Percentiles rank a stretch among this genome's conserved stretches.
phyloP scores from a whole-genome alignment of 78 protist species.

The Planoprotostelium fungivorum region DNA sequence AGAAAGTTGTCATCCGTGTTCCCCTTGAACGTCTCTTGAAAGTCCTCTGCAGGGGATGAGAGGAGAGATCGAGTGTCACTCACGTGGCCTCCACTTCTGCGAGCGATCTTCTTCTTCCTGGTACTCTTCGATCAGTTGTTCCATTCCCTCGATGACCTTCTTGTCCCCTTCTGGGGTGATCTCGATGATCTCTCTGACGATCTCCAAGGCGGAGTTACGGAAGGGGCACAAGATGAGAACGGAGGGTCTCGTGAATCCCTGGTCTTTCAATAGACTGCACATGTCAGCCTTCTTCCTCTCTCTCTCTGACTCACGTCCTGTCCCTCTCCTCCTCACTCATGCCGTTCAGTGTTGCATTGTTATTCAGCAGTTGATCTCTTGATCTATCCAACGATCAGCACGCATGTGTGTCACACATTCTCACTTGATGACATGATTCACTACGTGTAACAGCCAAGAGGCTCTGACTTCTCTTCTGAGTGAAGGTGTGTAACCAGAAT shows the following conservation, averaged over 20 bases:
- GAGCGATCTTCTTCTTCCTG: conserved; percentile 16
- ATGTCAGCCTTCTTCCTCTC: background rate
- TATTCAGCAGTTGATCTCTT: conserved; percentile 24
- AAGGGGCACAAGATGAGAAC: conserved; percentile 48
- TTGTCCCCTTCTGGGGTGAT: conserved; percentile 46
- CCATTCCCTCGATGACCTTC: conserved; percentile 13
- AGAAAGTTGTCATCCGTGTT: conserved; percentile 68
- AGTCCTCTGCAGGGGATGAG: conserved; percentile 25
- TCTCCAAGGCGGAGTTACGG: conserved; percentile 37
- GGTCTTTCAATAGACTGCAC: conserved; percentile 20
- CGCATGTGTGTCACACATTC: background rate
- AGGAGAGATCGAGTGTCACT: background rate
- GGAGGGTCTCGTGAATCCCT: conserved; percentile 55
- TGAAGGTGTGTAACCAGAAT: background rate
- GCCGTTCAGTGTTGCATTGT: conserved; percentile 15
- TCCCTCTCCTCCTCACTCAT: background rate
- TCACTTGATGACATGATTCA: conserved; percentile 37
- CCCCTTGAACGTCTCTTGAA: conserved; percentile 46
- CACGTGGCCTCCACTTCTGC: conserved; percentile 1
- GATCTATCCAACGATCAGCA: background rate
- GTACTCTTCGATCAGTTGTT: background rate
- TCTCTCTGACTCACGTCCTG: conserved; percentile 3
- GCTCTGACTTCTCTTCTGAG: background rate
- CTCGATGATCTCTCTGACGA: conserved; percentile 27
- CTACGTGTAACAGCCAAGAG: conserved; percentile 16